Base-by-base conservation (phyloP, 495 filamentous ascomycete species). In the Parathielavia hyrcaniae region DNA sequence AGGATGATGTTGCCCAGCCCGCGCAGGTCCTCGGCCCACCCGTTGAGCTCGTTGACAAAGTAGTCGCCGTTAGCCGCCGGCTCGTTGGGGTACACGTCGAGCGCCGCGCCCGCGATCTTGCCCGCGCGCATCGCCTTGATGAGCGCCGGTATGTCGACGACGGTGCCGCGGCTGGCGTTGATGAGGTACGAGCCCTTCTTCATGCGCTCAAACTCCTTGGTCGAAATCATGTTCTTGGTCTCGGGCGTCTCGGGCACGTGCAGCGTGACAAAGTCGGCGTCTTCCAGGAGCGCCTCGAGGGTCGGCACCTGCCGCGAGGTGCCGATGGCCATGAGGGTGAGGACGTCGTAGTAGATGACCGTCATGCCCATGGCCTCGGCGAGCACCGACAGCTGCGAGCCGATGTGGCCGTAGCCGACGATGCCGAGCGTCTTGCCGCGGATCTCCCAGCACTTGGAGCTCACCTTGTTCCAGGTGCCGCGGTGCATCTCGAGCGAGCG, bases 401-500 rank as follows among this genome's bases (percentile, higher is more conserved):
- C 95, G 65, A 99, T 97, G 64, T 99, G 95, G 48, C 95, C 95
- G 68, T 99, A 97, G 19, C 95, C 95, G 58, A 99, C 83, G 55
- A 99, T 97, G 51, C 88, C 92, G 44, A 99, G 80, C 34, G 91
- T 97, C 77, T 99, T 99, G 65, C 95, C 95, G 63, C 95, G 84
- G 61, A 99, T 88, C 71, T 97, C 95, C 92, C 95, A 97, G 81
- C 93, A 97, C 66, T 86, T 89, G 66, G 79, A 83, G 78, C 89
- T 93, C 58, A 97, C 91, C 73, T 97, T 99, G 72, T 99, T 97
- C 95, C 95, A 99, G 50, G 82, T 92, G 38, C 95, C 95, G 43
- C 79, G 78, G 76, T 97, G 95, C 81, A 99, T 85, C 77, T 99
- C 95, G 64, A 83, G 90, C 39, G 88, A 95, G 60, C 93, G 88